Base-by-base conservation (phyloP, 1,139 yeast species). In the Candida sp. region DNA sequence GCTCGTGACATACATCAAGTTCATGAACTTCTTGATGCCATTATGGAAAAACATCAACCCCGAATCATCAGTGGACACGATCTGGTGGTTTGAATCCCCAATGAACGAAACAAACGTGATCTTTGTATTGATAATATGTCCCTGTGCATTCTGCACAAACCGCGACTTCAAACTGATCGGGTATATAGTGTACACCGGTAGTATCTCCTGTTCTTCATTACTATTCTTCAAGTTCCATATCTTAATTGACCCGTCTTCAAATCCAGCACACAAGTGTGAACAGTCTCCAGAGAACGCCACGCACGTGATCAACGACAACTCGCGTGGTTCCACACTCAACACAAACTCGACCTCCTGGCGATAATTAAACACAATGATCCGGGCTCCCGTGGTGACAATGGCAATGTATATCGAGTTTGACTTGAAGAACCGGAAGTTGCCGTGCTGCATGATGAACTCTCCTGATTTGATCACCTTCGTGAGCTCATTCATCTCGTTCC, bases 1-100 rank as follows among this genome's bases (percentile, higher is more conserved):
- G 49, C 73, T 75, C 0, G 87, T 72, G n/a, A 74, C 72, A 30
- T 78, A 75, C 48, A 77, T 70, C 47, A 75, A 72, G 42, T 86
- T 82, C 50, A 87, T 64, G 27, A 86, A 68, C 35, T 81, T 77
- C 51, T 85, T 75, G 44, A 77, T 72, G 0, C 88, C 86, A 58
- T 81, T 78, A 64, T 90, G 96, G 54, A 72, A 77, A 49, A 84
- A 73, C 8, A 86, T 73, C 58, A 80, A 68, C 0, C 96, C 96
- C 2, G 78, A 69, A 5, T 69, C 68, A 62, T 90, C 94, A 2
- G 82, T 73, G 5, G 89, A 79, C 3, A 88, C 69, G 23, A 90
- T 54, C 23, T 84, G 85, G 8, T 84, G 77, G 53, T 81, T 85
- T 55, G 85, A 76, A 34, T 75, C 73, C 2, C 85, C 86, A 9